Evolutionary conservation across 2,329 filamentous ascomycete genomes (phyloP).

Genomic region (Beauveria caledonica): DNA sequence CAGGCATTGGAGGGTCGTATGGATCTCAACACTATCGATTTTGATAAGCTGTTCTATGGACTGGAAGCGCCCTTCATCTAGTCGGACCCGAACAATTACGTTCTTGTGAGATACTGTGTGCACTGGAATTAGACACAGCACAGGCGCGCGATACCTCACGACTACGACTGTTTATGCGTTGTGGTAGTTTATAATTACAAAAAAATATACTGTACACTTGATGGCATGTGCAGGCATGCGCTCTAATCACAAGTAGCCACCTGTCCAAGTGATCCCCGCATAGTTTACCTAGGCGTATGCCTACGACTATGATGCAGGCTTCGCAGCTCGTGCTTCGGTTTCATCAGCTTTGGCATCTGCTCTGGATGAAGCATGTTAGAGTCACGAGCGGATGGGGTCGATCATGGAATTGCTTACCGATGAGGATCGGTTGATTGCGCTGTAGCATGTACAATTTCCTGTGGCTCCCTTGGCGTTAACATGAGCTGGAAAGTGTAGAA

Average conservation of each 20-base stretch:
- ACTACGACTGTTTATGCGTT: not conserved
- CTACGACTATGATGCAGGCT: not conserved
- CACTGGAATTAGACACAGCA: not conserved
- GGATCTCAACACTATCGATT: constrained; percentile 28
- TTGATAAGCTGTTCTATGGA: constrained; percentile 27
- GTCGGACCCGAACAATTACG: not conserved
- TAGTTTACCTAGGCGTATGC: no score
- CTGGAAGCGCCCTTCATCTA: constrained; percentile 26
- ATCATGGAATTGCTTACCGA: not conserved
- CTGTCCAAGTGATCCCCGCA: no score
- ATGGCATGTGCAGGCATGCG: not conserved
- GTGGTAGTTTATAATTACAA: not conserved
- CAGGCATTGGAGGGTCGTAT: constrained; percentile 21
- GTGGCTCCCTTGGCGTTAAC: constrained; percentile 17
- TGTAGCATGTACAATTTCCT: no score
- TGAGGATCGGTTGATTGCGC: not conserved
- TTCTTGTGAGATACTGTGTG: not conserved
- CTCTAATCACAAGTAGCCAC: not conserved
- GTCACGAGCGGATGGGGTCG: not conserved
- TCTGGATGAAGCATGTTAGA: not conserved
- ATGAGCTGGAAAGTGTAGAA: constrained; percentile 31
- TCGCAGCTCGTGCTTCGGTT: not conserved
- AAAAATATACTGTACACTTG: not conserved
- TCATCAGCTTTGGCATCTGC: not conserved
- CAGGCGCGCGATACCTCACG: not conserved